Evolutionary conservation across 352 stramenopile genomes (phyloP).

Genomic region (Nothophytophthora sp.): DNA sequence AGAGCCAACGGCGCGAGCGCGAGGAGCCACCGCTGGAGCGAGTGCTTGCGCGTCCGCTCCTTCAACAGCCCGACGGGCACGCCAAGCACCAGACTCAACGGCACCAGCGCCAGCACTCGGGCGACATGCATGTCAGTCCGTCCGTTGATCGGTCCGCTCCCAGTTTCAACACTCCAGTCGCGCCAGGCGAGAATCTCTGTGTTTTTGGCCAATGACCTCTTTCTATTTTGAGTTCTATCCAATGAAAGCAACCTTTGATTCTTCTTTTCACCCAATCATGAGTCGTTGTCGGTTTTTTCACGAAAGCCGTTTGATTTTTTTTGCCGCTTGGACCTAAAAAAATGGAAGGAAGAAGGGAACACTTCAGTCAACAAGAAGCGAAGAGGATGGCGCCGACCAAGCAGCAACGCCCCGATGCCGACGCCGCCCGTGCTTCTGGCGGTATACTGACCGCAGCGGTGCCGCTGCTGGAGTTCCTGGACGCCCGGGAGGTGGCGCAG

Average conservation of each 20-base stretch:
- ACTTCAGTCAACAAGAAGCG: no score
- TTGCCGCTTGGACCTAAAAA: no score
- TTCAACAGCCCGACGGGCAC: conserved; percentile 53
- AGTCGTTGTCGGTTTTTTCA: no score
- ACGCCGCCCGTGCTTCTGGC: not conserved
- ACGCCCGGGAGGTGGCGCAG: conserved; percentile 31
- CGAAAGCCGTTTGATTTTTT: no score
- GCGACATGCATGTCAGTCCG: conserved; percentile 13
- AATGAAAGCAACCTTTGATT: no score
- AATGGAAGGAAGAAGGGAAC: no score
- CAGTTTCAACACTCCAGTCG: no score
- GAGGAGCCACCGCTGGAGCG: conserved; percentile 45
- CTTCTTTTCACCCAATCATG: conserved; percentile 26
- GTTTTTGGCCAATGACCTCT: conserved; percentile 29
- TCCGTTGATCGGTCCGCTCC: no score
- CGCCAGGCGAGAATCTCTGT: no score
- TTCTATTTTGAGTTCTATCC: not conserved
- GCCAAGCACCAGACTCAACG: conserved; percentile 43
- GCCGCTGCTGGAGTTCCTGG: conserved; percentile 59
- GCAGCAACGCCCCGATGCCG: conserved; percentile 8
- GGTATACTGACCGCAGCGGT: conserved; percentile 39
- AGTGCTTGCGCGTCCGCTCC: conserved; percentile 43
- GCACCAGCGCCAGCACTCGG: conserved; percentile 35
- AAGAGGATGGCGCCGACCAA: conserved; percentile 17
- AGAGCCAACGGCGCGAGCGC: conserved; percentile 37